Conservation (phyloP, 2,329 filamentous ascomycete genomes). For the Arthrocladium fulminans region DNA sequence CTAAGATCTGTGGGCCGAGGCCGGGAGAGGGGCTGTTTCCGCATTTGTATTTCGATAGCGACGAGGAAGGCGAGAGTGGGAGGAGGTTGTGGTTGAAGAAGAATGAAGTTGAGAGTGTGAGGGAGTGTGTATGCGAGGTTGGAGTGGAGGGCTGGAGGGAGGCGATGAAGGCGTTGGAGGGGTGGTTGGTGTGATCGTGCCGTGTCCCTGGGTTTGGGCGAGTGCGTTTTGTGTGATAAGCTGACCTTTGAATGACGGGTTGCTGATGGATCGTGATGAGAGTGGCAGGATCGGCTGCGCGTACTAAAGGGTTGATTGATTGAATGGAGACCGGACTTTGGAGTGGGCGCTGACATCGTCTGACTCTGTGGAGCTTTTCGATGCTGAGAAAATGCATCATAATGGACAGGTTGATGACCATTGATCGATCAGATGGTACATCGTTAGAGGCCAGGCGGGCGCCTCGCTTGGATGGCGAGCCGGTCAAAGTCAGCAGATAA, state of each 20-base stretch:
- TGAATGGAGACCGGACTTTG: too few relatives aligned
- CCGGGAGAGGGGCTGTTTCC: conserved; percentile 33
- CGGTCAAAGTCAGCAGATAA: neutral
- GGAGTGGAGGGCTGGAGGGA: neutral
- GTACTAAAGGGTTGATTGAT: too few relatives aligned
- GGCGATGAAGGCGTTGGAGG: conserved; percentile 1
- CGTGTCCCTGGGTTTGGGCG: neutral
- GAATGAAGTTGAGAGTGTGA: conserved; percentile 2
- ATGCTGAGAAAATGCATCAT: too few relatives aligned
- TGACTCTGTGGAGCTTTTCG: too few relatives aligned
- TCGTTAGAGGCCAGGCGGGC: neutral
- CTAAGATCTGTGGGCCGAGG: conserved; percentile 29
- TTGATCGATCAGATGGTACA: neutral
- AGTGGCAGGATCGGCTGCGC: too few relatives aligned
- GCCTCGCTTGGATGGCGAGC: neutral
- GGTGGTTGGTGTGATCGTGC: neutral
- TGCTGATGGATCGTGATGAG: too few relatives aligned
- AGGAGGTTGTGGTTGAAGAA: conserved; percentile 6
- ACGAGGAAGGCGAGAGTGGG: neutral
- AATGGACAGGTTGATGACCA: too few relatives aligned
- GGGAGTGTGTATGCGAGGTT: neutral
- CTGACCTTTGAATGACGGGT: too few relatives aligned
- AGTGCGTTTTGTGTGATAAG: neutral
- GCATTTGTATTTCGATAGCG: conserved; percentile 7
- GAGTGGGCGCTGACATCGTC: too few relatives aligned